These are phyloP conservation scores for Colletotrichum incanum DNA, from an alignment of 2,329 filamentous ascomycete genomes.

Conservation along the genomic window DNA sequence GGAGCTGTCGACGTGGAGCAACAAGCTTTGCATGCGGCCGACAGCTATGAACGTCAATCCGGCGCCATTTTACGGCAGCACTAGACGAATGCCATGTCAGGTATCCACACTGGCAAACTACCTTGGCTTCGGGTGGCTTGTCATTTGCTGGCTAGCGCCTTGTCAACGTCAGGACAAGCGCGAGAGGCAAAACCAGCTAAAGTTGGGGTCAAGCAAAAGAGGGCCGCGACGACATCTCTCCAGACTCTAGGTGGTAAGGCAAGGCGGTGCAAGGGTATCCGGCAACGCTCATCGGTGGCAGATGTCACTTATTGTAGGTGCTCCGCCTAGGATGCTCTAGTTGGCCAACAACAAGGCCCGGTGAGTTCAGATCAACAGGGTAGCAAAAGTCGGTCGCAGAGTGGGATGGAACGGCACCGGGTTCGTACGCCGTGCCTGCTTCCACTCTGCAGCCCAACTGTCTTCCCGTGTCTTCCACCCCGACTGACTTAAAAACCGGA, in stretches of 20 bases:
- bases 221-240: slow-evolving; percentile 12
- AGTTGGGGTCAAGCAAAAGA: not conserved
- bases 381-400: not conserved
- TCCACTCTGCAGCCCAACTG: not conserved
- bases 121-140: slow-evolving; percentile 9
- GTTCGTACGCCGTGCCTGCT: slow-evolving; percentile 6
- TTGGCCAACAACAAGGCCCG: not conserved
- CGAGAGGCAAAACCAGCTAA: slow-evolving; percentile 2
- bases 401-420: not conserved
- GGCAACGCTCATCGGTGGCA: not conserved
- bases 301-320: slow-evolving; percentile 6
- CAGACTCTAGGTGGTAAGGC: not conserved
- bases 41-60: slow-evolving; percentile 7
- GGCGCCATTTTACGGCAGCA: slow-evolving; percentile 21
- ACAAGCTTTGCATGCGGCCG: slow-evolving; percentile 12
- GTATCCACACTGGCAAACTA: slow-evolving; percentile 1
- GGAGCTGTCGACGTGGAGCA: slow-evolving; percentile 1
- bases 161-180: slow-evolving; percentile 22
- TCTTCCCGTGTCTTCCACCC: not conserved
- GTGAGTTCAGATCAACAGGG: slow-evolving; percentile 9
- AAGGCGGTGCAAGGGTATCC: slow-evolving; percentile 7
- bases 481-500: slow-evolving; percentile 15
- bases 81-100: slow-evolving; percentile 13
- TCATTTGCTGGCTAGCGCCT: slow-evolving; percentile 25
- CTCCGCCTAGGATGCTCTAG: not conserved